Percentiles rank a stretch among this genome's conserved stretches.
Conservation (phyloP, 139 green algal genomes). For the Haematococcus lacustris region DNA sequence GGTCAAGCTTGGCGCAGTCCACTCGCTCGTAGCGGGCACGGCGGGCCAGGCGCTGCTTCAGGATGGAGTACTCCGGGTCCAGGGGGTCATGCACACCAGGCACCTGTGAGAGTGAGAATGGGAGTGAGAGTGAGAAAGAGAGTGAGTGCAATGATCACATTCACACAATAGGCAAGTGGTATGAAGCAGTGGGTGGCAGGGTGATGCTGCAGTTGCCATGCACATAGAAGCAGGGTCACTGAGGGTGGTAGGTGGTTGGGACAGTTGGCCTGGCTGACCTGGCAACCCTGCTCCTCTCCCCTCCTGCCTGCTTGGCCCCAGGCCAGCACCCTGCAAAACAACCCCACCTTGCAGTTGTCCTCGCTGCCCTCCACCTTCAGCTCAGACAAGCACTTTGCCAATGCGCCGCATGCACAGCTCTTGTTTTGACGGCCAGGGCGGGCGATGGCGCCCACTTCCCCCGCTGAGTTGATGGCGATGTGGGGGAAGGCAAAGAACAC, state of each 20-base stretch:
- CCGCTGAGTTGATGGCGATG: constrained; percentile 71
- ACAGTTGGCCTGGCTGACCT: too few relatives aligned
- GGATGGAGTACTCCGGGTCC: constrained; percentile 80
- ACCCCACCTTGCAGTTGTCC: constrained; percentile 37
- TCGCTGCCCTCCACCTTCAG: constrained; percentile 39
- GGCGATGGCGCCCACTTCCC: constrained; percentile 61
- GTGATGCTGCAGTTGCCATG: too few relatives aligned
- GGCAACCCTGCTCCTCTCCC: too few relatives aligned
- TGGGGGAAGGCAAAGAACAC: constrained; percentile 91
- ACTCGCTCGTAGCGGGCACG: constrained; percentile 46
- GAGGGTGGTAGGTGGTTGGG: too few relatives aligned
- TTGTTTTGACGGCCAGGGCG: constrained; percentile 48
- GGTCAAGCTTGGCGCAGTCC: constrained; percentile 29
- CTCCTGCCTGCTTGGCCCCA: too few relatives aligned
- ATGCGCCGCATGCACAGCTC: constrained; percentile 74
- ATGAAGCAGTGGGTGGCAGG: too few relatives aligned
- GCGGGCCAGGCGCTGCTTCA: constrained; percentile 74
- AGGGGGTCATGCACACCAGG: constrained; percentile 63
- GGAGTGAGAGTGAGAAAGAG: too few relatives aligned
- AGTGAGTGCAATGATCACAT: too few relatives aligned
- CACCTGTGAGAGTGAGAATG: constrained; percentile 7
- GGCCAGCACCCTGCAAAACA: too few relatives aligned
- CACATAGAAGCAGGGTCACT: too few relatives aligned
- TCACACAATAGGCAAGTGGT: too few relatives aligned
- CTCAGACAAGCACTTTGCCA: constrained; percentile 45